phyloP scores from a whole-genome alignment of 768 basidiomycete genomes.

The Boletus reticulatus region DNA sequence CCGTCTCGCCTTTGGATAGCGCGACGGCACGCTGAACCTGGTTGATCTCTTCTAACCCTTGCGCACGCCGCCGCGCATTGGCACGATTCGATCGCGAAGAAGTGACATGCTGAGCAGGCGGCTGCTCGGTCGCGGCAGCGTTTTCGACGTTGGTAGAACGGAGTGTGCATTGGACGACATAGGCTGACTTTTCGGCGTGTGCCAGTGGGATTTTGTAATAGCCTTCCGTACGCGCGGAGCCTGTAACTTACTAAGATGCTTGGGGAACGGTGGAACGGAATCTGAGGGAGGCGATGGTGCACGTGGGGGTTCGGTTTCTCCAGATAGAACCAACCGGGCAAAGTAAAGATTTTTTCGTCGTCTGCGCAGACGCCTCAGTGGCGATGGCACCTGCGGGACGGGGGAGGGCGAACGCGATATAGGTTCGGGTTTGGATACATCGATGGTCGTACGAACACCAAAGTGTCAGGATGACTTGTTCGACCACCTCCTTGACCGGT shows the following conservation, averaged over 20 bases:
- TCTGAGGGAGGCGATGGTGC: slow-evolving; percentile 36
- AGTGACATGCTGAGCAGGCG: slow-evolving; percentile 54
- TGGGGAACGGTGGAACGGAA: slow-evolving; percentile 55
- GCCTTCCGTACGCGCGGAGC: slow-evolving; percentile 93
- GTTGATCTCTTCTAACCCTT: slow-evolving; percentile 93
- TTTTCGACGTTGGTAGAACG: slow-evolving; percentile 49
- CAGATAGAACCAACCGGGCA: slow-evolving; percentile 41
- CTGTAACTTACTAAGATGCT: slow-evolving; percentile 79
- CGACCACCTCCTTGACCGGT: slow-evolving; percentile 38
- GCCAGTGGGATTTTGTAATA: slow-evolving; percentile 95
- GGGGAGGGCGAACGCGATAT: slow-evolving; percentile 52
- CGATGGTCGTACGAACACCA: slow-evolving; percentile 52
- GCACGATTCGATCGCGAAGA: slow-evolving; percentile 90
- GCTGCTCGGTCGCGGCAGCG: slow-evolving; percentile 39
- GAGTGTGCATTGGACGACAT: slow-evolving; percentile 84
- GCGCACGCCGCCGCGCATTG: slow-evolving; percentile 85
- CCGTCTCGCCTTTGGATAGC: slow-evolving; percentile 71
- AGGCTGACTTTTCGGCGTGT: slow-evolving; percentile 87
- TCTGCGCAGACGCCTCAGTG: slow-evolving; percentile 69
- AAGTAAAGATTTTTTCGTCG: slow-evolving; percentile 90
- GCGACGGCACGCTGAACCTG: slow-evolving; percentile 81
- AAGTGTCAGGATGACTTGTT: slow-evolving; percentile 51
- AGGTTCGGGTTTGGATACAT: slow-evolving; percentile 42
- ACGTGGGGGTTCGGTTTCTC: slow-evolving; percentile 24
- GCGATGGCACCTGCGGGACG: slow-evolving; percentile 40